Percentiles rank a stretch among this genome's conserved stretches.
phyloP scores from a whole-genome alignment of 2,329 filamentous ascomycete species.

The Fusarium papillatum region DNA sequence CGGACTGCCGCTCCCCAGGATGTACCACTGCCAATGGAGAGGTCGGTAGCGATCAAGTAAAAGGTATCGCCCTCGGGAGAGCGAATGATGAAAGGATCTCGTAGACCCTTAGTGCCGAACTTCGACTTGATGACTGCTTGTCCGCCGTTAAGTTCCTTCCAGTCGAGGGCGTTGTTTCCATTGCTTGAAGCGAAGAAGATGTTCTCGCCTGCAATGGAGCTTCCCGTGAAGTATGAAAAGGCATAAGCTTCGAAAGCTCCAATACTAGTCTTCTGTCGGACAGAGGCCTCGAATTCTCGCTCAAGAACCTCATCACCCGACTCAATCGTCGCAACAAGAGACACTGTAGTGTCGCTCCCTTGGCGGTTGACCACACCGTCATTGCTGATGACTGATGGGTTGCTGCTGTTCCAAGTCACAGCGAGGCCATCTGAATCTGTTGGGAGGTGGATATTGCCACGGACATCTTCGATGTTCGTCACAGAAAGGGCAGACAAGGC shows the following conservation, averaged over 20 bases:
- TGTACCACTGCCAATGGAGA: slow-evolving; percentile 67
- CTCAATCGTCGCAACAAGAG: slow-evolving; percentile 51
- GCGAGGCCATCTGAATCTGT: slow-evolving; percentile 42
- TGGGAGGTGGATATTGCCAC: slow-evolving; percentile 55
- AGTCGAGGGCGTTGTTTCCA: slow-evolving; percentile 65
- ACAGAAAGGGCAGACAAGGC: slow-evolving; percentile 38
- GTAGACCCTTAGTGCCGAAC: slow-evolving; percentile 61
- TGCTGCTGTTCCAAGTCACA: slow-evolving; percentile 53
- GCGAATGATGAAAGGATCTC: slow-evolving; percentile 67
- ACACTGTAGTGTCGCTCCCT: slow-evolving; percentile 42
- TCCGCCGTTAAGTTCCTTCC: slow-evolving; percentile 63
- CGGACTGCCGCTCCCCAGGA: slow-evolving; percentile 63
- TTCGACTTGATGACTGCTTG: slow-evolving; percentile 60
- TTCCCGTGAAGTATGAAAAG: slow-evolving; percentile 66
- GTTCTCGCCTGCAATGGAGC: slow-evolving; percentile 60
- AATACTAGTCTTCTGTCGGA: slow-evolving; percentile 48
- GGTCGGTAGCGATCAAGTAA: slow-evolving; percentile 64
- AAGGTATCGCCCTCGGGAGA: slow-evolving; percentile 64
- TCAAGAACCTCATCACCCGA: slow-evolving; percentile 38
- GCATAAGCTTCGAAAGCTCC: slow-evolving; percentile 60
- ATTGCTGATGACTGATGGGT: slow-evolving; percentile 48
- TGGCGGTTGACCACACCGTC: slow-evolving; percentile 54
- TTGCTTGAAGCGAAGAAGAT: slow-evolving; percentile 66
- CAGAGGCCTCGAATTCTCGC: slow-evolving; percentile 50
- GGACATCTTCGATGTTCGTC: slow-evolving; percentile 52